Evolutionary conservation across 2,329 filamentous ascomycete species (phyloP).

Genomic region (Penicillium decumbens): DNA sequence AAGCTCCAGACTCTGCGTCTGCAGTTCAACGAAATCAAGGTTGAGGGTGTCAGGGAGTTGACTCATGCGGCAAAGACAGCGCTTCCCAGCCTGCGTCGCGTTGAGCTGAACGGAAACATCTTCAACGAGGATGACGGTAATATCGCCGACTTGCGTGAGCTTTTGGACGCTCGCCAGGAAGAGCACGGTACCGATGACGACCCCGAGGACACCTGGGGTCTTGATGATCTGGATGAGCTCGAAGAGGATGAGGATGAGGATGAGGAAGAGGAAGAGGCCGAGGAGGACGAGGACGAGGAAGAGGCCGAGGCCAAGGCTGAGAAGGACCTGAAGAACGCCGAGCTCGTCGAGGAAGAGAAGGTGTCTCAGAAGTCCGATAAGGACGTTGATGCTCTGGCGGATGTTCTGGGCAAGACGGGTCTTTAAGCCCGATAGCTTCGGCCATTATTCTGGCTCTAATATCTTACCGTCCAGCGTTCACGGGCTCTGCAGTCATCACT

Average conservation of each 20-base stretch:
- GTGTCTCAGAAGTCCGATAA: conserved; percentile 69
- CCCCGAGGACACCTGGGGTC: conserved; percentile 74
- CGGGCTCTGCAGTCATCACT: conserved; percentile 3
- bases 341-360: conserved; percentile 55
- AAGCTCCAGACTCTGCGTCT: conserved; percentile 76
- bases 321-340: conserved; percentile 64
- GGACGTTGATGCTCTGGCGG: conserved; percentile 75
- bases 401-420: conserved; percentile 66
- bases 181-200: conserved; percentile 57
- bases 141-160: conserved; percentile 62
- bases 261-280: conserved; percentile 64
- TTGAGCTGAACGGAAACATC: conserved; percentile 95
- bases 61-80: conserved; percentile 61
- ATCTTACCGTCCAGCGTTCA: conserved; percentile 1
- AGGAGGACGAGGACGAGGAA: conserved; percentile 65
- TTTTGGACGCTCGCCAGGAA: conserved; percentile 75
- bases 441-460: conserved; percentile 1
- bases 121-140: conserved; percentile 79
- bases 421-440: conserved; percentile 20
- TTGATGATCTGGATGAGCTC: conserved; percentile 82
- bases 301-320: conserved; percentile 54
- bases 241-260: conserved; percentile 67
- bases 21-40: conserved; percentile 92
- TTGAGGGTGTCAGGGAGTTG: conserved; percentile 67
- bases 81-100: conserved; percentile 71